Conservation (phyloP, 768 basidiomycete genomes). For the Zangia roseola region DNA sequence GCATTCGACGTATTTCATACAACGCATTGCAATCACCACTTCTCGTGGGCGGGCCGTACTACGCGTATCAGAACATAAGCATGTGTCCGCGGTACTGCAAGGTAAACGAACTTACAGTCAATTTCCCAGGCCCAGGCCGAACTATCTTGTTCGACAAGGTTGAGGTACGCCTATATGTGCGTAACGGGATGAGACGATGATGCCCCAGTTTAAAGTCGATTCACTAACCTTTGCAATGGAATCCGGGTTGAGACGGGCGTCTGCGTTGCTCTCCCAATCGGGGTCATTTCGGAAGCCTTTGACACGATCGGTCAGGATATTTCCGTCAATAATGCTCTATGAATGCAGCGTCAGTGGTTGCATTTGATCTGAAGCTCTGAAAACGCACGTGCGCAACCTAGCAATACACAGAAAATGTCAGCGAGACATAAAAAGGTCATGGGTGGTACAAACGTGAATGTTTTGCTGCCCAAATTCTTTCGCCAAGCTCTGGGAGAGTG, state of each 20-base stretch:
- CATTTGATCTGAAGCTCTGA: not conserved
- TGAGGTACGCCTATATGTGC: conserved; percentile 56
- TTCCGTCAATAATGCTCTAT: conserved; percentile 71
- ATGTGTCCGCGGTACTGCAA: not conserved
- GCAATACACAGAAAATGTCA: not conserved
- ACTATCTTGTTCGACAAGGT: conserved; percentile 64
- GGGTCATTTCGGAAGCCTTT: conserved; percentile 30
- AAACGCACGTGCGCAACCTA: conserved; percentile 65
- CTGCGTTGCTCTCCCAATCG: conserved; percentile 44
- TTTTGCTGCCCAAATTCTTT: conserved; percentile 76
- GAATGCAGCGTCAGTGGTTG: not conserved
- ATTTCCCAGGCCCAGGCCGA: conserved; percentile 81
- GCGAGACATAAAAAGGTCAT: not conserved
- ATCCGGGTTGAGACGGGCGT: conserved; percentile 55
- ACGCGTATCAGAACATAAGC: not conserved
- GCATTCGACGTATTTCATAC: no score
- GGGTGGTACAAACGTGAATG: conserved; percentile 52
- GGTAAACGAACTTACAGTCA: conserved; percentile 51
- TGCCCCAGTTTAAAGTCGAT: not conserved
- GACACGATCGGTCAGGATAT: conserved; percentile 41
- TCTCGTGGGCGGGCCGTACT: conserved; percentile 56
- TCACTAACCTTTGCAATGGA: conserved; percentile 64
- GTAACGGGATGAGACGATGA: not conserved
- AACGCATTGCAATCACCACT: conserved; percentile 37
- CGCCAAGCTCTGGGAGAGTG: conserved; percentile 66